These are phyloP conservation scores for Petasospora fabianii DNA, from an alignment of 1,139 yeast species.

Conservation along the genomic window DNA sequence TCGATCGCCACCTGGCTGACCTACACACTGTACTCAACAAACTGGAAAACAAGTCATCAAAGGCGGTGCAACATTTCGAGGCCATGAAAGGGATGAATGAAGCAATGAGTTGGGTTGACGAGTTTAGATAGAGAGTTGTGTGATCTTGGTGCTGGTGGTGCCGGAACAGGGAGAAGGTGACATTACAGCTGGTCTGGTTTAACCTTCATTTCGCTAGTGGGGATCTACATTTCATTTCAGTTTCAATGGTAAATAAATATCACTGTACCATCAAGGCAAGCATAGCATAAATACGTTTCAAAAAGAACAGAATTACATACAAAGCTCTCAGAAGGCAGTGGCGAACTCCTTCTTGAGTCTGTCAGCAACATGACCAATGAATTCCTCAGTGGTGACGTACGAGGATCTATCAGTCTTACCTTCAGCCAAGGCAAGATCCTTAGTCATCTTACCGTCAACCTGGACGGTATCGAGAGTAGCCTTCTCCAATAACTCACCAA, in stretches of 20 bases:
- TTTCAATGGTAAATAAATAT: too few species aligned
- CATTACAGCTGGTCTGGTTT: too few species aligned
- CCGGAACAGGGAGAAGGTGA: too few species aligned
- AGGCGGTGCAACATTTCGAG: slow-evolving; percentile 9
- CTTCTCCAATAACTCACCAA: slow-evolving; percentile 62
- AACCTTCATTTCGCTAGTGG: too few species aligned
- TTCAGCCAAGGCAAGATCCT: slow-evolving; percentile 73
- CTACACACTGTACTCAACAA: slow-evolving; percentile 19
- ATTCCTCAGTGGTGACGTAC: slow-evolving; percentile 74
- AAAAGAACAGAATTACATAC: too few species aligned
- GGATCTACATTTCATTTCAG: too few species aligned
- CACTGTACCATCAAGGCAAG: too few species aligned
- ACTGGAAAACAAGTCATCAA: slow-evolving; percentile 20
- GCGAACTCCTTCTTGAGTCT: slow-evolving; percentile 27
- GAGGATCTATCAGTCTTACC: slow-evolving; percentile 62
- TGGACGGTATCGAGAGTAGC: slow-evolving; percentile 73
- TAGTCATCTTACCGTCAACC: slow-evolving; percentile 74
- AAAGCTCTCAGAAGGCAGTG: slow-evolving; percentile 7
- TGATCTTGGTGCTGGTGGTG: background rate
- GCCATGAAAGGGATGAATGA: slow-evolving; percentile 7
- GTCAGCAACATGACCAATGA: slow-evolving; percentile 66
- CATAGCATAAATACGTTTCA: too few species aligned
- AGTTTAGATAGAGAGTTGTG: slow-evolving; percentile 2
- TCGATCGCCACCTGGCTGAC: slow-evolving; percentile 16
- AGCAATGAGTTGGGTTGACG: slow-evolving; percentile 12